Evolutionary conservation across 371 early-diverging fungal genomes (phyloP).

Genomic region (Amoeboaphelidium protococcarum): DNA sequence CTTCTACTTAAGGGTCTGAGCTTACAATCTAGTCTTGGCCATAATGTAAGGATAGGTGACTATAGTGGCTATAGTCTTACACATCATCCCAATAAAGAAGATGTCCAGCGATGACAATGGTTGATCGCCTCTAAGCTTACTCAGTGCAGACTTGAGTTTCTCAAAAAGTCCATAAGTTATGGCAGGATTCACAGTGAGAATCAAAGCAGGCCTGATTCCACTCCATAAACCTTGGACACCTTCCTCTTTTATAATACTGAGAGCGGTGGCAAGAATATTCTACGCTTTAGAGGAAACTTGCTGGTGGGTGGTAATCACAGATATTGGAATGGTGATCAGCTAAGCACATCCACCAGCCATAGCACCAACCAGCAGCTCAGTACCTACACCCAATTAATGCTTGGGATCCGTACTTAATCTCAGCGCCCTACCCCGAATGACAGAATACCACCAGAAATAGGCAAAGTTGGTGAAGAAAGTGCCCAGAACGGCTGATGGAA

Average conservation of each 20-base stretch:
- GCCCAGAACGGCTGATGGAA: slow-evolving; percentile 57
- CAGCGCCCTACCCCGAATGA: slow-evolving; percentile 23
- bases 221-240: slow-evolving; percentile 44
- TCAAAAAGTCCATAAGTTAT: slow-evolving; percentile 93
- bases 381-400: slow-evolving; percentile 19
- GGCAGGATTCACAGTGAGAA: slow-evolving; percentile 78
- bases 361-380: slow-evolving; percentile 57
- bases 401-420: slow-evolving; percentile 1
- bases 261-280: no score
- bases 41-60: slow-evolving; percentile 76
- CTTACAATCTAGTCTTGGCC: slow-evolving; percentile 87
- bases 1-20: slow-evolving; percentile 41
- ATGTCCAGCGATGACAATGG: slow-evolving; percentile 39
- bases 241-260: slow-evolving; percentile 54
- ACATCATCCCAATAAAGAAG: slow-evolving; percentile 64
- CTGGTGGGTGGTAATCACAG: slow-evolving; percentile 47
- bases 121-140: not conserved
- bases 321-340: slow-evolving; percentile 66
- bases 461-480: slow-evolving; percentile 52
- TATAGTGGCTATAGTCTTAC: slow-evolving; percentile 62
- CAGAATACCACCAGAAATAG: slow-evolving; percentile 78
- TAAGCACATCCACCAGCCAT: slow-evolving; percentile 71
- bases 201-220: slow-evolving; percentile 62
- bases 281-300: no score
- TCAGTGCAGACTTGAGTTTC: slow-evolving; percentile 31